Conservation (phyloP, 108 stramenopile genomes). For the Fistulifera solaris region DNA sequence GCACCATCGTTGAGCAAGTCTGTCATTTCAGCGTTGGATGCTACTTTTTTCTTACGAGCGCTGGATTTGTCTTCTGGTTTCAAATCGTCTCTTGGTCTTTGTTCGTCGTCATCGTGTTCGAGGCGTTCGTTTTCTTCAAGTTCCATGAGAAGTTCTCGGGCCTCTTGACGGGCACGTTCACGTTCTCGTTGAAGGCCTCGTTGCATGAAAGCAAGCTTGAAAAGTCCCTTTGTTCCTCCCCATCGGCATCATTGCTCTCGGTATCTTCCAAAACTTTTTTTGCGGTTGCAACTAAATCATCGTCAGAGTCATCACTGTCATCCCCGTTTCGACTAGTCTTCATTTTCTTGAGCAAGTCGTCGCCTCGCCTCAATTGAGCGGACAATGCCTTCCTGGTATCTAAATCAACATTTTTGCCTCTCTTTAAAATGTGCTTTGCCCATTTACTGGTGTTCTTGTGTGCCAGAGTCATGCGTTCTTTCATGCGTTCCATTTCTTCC, state of each 20-base stretch:
- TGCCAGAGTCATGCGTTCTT: conserved; percentile 92
- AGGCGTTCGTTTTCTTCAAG: conserved; percentile 73
- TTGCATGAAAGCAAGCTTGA: conserved; percentile 93
- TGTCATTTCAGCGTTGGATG: conserved; percentile 60
- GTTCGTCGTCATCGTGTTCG: conserved; percentile 18
- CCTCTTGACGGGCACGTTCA: conserved; percentile 78
- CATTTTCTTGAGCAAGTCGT: conserved; percentile 82
- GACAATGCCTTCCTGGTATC: conserved; percentile 81
- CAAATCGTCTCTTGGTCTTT: conserved; percentile 29
- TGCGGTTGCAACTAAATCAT: conserved; percentile 55
- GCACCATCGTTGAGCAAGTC: conserved; percentile 60
- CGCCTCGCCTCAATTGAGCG: conserved; percentile 76
- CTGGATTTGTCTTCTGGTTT: conserved; percentile 19
- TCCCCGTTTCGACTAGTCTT: conserved; percentile 32
- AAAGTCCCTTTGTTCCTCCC: conserved; percentile 42
- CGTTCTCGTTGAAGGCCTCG: conserved; percentile 80
- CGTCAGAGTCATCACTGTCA: conserved; percentile 31
- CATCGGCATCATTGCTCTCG: conserved; percentile 16
- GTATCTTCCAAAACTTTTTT: conserved; percentile 52
- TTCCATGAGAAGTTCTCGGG: conserved; percentile 71
- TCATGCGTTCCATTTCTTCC: conserved; percentile 89
- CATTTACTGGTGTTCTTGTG: conserved; percentile 98
- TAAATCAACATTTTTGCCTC: conserved; percentile 76
- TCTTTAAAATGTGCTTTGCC: conserved; percentile 83
- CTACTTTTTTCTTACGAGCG: conserved; percentile 30